Percentiles rank a stretch among this genome's conserved stretches.
Conservation (phyloP, 2,329 filamentous ascomycete species). For the Phialophora verrucosa region DNA sequence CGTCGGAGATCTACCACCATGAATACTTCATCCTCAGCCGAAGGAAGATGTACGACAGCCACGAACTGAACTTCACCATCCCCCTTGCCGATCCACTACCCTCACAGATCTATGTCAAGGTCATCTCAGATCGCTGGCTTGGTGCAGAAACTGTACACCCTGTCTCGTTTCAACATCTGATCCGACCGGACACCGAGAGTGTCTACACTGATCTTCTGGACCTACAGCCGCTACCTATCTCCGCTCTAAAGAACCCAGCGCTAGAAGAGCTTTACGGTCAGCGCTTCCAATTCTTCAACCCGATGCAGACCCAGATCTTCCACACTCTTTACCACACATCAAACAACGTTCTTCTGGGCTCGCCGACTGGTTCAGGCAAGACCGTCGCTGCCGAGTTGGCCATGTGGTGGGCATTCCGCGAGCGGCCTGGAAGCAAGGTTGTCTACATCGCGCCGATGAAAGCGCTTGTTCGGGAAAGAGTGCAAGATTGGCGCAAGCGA, state of each 20-base stretch:
- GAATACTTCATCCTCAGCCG: constrained; percentile 94
- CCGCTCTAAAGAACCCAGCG: constrained; percentile 82
- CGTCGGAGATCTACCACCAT: constrained; percentile 95
- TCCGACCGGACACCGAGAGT: constrained; percentile 95
- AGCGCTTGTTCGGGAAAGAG: constrained; percentile 91
- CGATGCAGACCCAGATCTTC: constrained; percentile 99
- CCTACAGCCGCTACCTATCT: constrained; percentile 84
- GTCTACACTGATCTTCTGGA: constrained; percentile 94
- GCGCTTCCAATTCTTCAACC: constrained; percentile 96
- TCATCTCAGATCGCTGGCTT: constrained; percentile 93
- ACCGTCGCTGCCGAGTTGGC: constrained; percentile 94
- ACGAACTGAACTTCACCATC: constrained; percentile 97
- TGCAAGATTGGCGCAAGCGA: constrained; percentile 89
- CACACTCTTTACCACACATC: constrained; percentile 93
- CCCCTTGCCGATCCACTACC: constrained; percentile 91
- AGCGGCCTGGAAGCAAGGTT: constrained; percentile 92
- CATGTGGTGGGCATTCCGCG: constrained; percentile 99
- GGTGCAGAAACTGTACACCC: constrained; percentile 95
- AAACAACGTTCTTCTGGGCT: constrained; percentile 90
- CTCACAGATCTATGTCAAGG: constrained; percentile 93
- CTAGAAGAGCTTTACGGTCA: constrained; percentile 87
- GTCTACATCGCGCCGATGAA: constrained; percentile 99
- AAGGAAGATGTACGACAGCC: constrained; percentile 90
- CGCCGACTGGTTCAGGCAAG: constrained; percentile 95
- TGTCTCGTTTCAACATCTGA: constrained; percentile 96